Base-by-base conservation (phyloP, 208 protist genomes). In the Leishmania lainsoni region DNA sequence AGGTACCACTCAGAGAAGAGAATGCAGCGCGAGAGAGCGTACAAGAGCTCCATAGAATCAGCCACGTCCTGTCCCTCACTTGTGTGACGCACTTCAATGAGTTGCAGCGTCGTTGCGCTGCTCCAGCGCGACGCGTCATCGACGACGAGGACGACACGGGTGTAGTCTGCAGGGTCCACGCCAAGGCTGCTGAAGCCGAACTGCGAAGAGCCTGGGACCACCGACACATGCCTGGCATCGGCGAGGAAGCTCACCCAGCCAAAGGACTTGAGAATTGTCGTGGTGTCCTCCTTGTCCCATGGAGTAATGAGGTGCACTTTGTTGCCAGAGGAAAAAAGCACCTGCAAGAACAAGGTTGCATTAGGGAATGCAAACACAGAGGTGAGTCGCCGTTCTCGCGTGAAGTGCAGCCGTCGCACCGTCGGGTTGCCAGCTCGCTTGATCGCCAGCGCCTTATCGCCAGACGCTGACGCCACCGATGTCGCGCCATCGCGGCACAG, bases 341-440 rank as follows among this genome's bases (percentile, higher is more conserved):
- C 89, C 77, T 93, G 83, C 26, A 97, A 76, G 70, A 97, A 93
- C 6, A 97, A 78, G 12, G 82, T 81, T 1, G 91, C 92, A 35
- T 86, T 84, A 0, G 94, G 92, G 68, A 89, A 94, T 10, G 85
- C 81, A 4, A 88, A 94, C 54, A 91, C 72, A 10, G 81, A 51
- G 6, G 84, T 72, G 9, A 75, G 65, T 16, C 80, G 80, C 45
- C 84, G 83, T 5, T 82, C 86, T 17, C 22, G 71, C 0, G 72
- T 77, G 73, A 83, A 87, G 32, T 78, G 76, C 32, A 79, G 35
- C 4, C 65, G 68, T 8, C 77, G 81, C 58, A 87, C 87, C 56
- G 84, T 54, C 12, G 91, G 91, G 22, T 87, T 85, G 14, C 93
- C 93, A 9, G 89, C 83, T 9, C 73, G 61, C 42, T 52, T 81